These are phyloP conservation scores for Acanthochlamys bracteata DNA, from an alignment of 106 monocot species.

Conservation along the genomic window DNA sequence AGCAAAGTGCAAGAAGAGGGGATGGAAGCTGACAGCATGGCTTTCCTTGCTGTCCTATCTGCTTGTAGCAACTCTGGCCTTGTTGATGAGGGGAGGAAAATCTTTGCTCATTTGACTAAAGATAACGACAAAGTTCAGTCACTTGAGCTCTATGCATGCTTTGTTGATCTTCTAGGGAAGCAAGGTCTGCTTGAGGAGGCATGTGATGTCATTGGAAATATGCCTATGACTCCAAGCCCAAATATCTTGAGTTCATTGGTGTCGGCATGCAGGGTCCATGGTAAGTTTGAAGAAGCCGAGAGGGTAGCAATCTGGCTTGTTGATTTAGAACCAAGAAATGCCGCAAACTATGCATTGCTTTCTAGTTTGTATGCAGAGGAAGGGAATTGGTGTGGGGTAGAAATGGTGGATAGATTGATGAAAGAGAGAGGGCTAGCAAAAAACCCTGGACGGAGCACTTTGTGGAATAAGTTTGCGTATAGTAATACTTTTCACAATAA, in stretches of 20 bases:
- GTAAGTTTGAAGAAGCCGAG: constrained; percentile 22
- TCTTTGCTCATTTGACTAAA: constrained; percentile 11
- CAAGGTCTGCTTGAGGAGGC: constrained; percentile 30
- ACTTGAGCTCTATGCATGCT: constrained; percentile 34
- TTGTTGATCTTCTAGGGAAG: constrained; percentile 29
- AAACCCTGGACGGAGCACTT: constrained; percentile 16
- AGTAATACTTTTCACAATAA: too few species aligned
- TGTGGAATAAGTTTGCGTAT: background rate
- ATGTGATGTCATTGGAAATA: constrained; percentile 19
- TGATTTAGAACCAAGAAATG: constrained; percentile 23
- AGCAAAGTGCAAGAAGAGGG: constrained; percentile 11
- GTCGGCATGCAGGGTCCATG: constrained; percentile 22
- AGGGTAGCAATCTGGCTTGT: constrained; percentile 21
- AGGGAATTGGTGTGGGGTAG: constrained; percentile 20
- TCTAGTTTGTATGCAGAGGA: constrained; percentile 25
- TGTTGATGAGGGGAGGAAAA: constrained; percentile 18
- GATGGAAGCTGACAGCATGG: constrained; percentile 7
- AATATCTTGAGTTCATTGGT: constrained; percentile 27
- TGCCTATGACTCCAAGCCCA: constrained; percentile 14
- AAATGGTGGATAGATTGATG: constrained; percentile 21
- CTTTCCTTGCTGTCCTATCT: constrained; percentile 19
- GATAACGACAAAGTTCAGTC: background rate
- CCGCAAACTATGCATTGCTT: constrained; percentile 26
- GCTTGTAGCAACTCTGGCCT: constrained; percentile 35
- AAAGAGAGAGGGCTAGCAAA: constrained; percentile 14